Evolutionary conservation across 352 stramenopile species (phyloP), one percentile per base, ranked within the genome.

Genomic region (Phytophthora foliorum): DNA sequence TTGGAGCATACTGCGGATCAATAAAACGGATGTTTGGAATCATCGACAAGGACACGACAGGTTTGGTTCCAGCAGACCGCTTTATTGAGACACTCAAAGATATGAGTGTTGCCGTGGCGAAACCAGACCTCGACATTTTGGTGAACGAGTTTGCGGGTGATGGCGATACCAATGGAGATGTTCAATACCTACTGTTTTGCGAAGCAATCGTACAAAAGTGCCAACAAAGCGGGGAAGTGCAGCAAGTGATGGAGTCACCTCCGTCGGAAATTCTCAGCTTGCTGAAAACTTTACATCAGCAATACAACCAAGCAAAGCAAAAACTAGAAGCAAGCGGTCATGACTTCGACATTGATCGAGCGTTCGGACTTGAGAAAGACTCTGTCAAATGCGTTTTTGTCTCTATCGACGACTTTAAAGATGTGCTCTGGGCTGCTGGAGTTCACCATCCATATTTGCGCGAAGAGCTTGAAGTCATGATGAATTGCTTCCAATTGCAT

Each of bases 21-120:
- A 61, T 95, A 19, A 91, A 92, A 44, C 77, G 87, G 36, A 95
- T 92, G 85, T 93, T 93, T 64, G 77, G 69, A 17, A 95, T 93
- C 42, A 82, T 93, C 14, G 87, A 95, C 72, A 91, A 92, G 48
- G 82, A 92, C 9, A 85, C 76, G 1, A 84, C 73, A 1, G 85
- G 87, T 5, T 71, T 79, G 22, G 58, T 95, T 2, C 52, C 84
- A 21, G 53, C 48, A 19, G 71, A 49, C 16, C 67, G 78, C 31
- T 93, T 95, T 59, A 55, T 79, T 13, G 74, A 91, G 51, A 88
- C 82, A 2, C 65, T 95, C 16, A 69, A 77, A 9, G 84, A 92
- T 19, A 89, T 93, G 79, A 81, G 82, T 31, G 76, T 93, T 48
- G 60, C 48, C 0, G 29, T 92, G 0, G 41, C 72, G 2, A 72